Conservation (phyloP, 2,329 filamentous ascomycete genomes). For the Ilyonectria sp. region DNA sequence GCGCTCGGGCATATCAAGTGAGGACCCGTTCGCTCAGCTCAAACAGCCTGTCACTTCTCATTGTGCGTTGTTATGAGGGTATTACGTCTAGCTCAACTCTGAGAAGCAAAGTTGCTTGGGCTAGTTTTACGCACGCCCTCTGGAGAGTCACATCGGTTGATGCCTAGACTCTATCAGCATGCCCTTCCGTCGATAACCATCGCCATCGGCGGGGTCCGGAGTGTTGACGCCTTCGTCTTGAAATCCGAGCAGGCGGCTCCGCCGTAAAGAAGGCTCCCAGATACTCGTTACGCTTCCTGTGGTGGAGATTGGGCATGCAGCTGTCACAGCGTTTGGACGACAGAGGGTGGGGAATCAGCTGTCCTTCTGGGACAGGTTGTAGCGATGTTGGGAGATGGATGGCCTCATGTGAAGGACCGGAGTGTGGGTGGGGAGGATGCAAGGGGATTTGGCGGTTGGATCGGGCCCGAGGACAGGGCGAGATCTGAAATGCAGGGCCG, state of each 20-base stretch:
- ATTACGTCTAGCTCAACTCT: background rate
- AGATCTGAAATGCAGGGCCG: constrained; percentile 24
- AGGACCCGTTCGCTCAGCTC: constrained; percentile 9
- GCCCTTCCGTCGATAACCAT: background rate
- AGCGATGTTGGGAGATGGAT: constrained; percentile 23
- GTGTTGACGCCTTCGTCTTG: constrained; percentile 2
- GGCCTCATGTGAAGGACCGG: constrained; percentile 37
- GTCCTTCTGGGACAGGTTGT: constrained; percentile 27
- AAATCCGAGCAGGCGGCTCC: constrained; percentile 29
- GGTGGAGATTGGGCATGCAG: constrained; percentile 31
- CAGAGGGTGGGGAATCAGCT: constrained; percentile 41
- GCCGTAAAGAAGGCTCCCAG: constrained; percentile 12
- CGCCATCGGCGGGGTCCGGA: constrained; percentile 28
- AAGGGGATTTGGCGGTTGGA: constrained; percentile 31
- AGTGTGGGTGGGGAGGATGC: constrained; percentile 18
- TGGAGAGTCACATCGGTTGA: background rate
- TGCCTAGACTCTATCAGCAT: background rate
- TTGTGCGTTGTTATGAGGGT: background rate
- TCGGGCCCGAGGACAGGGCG: constrained; percentile 25
- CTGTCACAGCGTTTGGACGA: constrained; percentile 32
- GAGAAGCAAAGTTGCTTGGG: constrained; percentile 25
- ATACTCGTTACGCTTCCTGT: constrained; percentile 12
- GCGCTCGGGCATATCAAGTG: constrained; percentile 24
- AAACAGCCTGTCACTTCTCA: background rate
- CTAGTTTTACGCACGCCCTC: background rate